A percentile compares a stretch with the other conserved stretches of the same genome.
Evolutionary conservation across 768 basidiomycete genomes (phyloP).

Genomic region (Tricholoma sp.): DNA sequence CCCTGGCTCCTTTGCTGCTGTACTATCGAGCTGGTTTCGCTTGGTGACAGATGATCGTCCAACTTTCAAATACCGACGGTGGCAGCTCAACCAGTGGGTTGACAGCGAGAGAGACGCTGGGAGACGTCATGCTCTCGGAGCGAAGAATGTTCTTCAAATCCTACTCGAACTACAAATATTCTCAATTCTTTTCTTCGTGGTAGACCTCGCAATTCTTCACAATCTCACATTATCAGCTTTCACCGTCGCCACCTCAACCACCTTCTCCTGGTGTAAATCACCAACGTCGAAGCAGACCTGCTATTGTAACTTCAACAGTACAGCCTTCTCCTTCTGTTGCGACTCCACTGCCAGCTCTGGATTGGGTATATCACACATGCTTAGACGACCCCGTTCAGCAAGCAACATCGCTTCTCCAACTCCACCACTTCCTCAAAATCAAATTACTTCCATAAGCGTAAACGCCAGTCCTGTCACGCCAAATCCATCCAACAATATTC

Average conservation of each 20-base stretch:
- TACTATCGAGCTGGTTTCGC: no score
- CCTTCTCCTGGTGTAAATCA: conserved; percentile 26
- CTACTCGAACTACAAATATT: conserved; percentile 52
- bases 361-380: conserved; percentile 55
- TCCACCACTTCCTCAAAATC: not conserved
- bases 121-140: no score
- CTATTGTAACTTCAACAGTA: conserved; percentile 29
- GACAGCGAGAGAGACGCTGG: no score
- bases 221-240: conserved; percentile 44
- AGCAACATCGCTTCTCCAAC: conserved; percentile 39
- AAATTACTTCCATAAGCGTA: not conserved
- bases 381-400: conserved; percentile 62
- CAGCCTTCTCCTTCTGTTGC: conserved; percentile 30
- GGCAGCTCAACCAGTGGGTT: no score
- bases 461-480: not conserved
- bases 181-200: conserved; percentile 69
- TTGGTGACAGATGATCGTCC: no score
- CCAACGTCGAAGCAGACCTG: conserved; percentile 22
- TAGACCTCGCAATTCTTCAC: conserved; percentile 62
- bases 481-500: not conserved
- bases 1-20: no score
- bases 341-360: conserved; percentile 23
- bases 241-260: conserved; percentile 38
- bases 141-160: not conserved
- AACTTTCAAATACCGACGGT: no score